These are phyloP conservation scores for Botrytis deweyae DNA, from an alignment of 2,329 filamentous ascomycete species.

Conservation along the genomic window DNA sequence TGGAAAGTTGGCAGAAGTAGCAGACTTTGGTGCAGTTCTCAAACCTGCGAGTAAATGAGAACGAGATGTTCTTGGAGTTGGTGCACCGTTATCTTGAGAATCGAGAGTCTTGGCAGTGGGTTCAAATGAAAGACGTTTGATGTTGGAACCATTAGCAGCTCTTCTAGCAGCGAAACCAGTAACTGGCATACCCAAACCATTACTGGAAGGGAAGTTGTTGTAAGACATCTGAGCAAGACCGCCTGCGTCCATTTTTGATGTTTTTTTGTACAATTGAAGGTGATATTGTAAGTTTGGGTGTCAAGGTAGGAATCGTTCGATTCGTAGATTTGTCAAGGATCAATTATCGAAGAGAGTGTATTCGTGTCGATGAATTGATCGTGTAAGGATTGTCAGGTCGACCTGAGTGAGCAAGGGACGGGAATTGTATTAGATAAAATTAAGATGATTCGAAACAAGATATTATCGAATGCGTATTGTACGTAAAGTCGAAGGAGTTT, in stretches of 20 bases:
- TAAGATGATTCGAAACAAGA: conserved; percentile 17
- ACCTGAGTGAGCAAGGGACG: not conserved
- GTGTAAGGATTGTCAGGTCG: conserved; percentile 10
- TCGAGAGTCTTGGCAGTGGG: conserved; percentile 64
- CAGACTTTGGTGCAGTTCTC: conserved; percentile 88
- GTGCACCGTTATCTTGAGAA: conserved; percentile 63
- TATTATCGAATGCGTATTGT: conserved; percentile 14
- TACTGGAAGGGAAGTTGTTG: conserved; percentile 70
- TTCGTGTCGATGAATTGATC: not conserved
- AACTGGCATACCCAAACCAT: conserved; percentile 71
- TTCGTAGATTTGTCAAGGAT: not conserved
- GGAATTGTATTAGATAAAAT: conserved; percentile 21
- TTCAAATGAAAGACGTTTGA: conserved; percentile 86
- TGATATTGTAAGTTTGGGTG: not conserved
- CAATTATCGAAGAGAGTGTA: conserved; percentile 2
- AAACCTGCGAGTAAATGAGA: conserved; percentile 92
- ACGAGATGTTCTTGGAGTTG: conserved; percentile 89
- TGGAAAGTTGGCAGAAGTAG: conserved; percentile 68
- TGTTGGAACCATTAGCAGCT: conserved; percentile 68
- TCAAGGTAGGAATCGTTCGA: conserved; percentile 5
- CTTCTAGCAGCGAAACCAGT: conserved; percentile 82
- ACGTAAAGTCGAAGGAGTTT: not conserved
- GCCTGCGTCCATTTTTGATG: conserved; percentile 77
- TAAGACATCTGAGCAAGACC: conserved; percentile 99
- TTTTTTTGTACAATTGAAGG: conserved; percentile 31